Evolutionary conservation across 1,284 basidiomycete genomes (phyloP), one percentile per base, ranked within the genome.

Genomic region (Ustilago cynodontis): DNA sequence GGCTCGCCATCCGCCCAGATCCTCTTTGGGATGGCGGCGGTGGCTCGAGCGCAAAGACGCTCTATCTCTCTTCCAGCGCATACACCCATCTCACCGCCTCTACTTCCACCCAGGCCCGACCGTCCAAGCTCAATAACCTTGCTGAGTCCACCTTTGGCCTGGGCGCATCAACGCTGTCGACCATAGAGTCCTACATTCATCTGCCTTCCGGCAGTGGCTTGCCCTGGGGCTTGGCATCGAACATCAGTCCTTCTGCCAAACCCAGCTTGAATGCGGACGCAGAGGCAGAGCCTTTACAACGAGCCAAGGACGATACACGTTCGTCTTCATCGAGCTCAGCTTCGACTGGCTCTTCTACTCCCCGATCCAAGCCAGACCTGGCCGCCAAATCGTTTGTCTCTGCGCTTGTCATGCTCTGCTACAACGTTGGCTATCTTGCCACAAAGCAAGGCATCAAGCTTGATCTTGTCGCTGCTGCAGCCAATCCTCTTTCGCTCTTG

Each of bases 381-480:
- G 70, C 72, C 3, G 79, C 77, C 22, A 63, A 66, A 47, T 71
- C 74, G 18, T 82, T 81, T 47, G 60, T 72, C 29, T 62, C 73
- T 33, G 79, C 75, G 18, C 65, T 82, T 16, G 69, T 73, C 47
- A 82, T 81, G 79, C 67, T 82, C 7, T 68, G 62, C 47, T 82
- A 82, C 63, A 59, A 81, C 35, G 70, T 67, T 1, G 81, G 77
- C 51, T 82, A 79, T 39, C 64, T 82, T 10, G 79, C 81, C 1
- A 56, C 68, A 9, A 73, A 65, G 59, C 74, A 82, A 31, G 79
- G 79, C 35, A 53, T 78, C 13, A 50, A 68, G 54, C 62, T 81
- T 18, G 81, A 81, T 28, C 58, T 82, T n/a, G 71, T 79, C n/a
- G 52, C 65, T 7, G 78, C 80, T 3, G 80, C 77, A 39, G 74